Evolutionary conservation across 2,329 filamentous ascomycete genomes (phyloP).

Genomic region (Xylariaceae sp.): DNA sequence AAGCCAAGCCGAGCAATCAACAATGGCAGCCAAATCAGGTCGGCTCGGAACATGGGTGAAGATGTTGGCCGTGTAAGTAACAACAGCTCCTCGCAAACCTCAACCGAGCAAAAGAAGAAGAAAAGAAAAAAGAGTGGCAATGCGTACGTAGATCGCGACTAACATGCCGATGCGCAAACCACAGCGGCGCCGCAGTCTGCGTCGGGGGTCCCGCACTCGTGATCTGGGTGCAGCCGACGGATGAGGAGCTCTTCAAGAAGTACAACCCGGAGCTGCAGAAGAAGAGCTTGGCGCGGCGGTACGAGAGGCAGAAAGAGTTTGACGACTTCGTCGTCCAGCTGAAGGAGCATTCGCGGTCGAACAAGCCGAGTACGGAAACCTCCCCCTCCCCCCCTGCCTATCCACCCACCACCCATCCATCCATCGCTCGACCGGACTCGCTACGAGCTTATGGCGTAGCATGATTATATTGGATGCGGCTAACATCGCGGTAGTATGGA

Average conservation of each 20-base stretch:
- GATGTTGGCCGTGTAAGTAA: constrained; percentile 68
- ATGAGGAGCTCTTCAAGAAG: constrained; percentile 87
- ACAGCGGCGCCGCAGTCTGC: constrained; percentile 70
- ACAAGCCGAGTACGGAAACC: constrained; percentile 77
- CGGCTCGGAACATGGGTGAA: constrained; percentile 67
- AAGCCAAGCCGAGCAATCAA: not conserved
- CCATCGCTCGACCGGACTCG: too few relatives aligned
- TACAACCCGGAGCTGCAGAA: constrained; percentile 97
- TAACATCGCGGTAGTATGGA: constrained; percentile 44
- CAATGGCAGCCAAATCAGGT: constrained; percentile 50
- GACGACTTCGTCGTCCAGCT: constrained; percentile 82
- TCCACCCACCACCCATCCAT: too few relatives aligned
- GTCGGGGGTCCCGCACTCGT: constrained; percentile 87
- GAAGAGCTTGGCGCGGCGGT: constrained; percentile 77
- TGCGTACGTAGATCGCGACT: not conserved
- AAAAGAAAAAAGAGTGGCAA: too few relatives aligned
- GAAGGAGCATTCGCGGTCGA: constrained; percentile 87
- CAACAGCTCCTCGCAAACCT: not conserved
- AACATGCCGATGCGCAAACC: not conserved
- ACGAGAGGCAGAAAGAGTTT: constrained; percentile 80
- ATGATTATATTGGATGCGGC: constrained; percentile 10
- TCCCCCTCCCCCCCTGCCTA: too few relatives aligned
- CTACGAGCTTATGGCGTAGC: too few relatives aligned
- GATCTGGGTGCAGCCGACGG: constrained; percentile 77
- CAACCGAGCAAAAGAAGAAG: too few relatives aligned